These are phyloP conservation scores for Peterozyma toletana DNA, from an alignment of 805 yeast genomes.

Conservation along the genomic window DNA sequence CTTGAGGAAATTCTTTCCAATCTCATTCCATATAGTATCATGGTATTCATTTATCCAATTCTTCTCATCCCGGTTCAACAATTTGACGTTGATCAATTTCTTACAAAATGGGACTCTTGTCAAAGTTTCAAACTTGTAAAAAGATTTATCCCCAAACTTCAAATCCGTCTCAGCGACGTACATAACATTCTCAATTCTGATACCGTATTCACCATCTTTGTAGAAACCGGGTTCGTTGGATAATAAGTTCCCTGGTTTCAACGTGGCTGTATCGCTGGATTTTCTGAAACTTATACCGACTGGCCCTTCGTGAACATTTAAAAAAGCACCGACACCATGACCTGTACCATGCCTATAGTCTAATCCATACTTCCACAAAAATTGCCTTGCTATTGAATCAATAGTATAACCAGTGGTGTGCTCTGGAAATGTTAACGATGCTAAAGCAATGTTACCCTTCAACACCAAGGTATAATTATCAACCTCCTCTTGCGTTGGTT, in stretches of 20 bases:
- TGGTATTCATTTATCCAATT: constrained; percentile 46
- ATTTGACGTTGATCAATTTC: constrained; percentile 36
- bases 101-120: constrained; percentile 53
- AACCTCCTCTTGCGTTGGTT: constrained; percentile 37
- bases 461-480: constrained; percentile 49
- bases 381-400: constrained; percentile 53
- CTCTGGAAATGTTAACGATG: constrained; percentile 44
- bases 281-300: constrained; percentile 54
- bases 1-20: constrained; percentile 28
- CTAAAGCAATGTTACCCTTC: constrained; percentile 48
- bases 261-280: constrained; percentile 32
- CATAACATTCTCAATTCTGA: constrained; percentile 47
- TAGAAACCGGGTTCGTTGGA: constrained; percentile 62
- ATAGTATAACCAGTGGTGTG: constrained; percentile 46
- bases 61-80: constrained; percentile 39
- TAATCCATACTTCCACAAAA: constrained; percentile 46
- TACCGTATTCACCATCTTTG: constrained; percentile 53
- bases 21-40: constrained; percentile 34
- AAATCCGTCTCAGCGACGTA: constrained; percentile 33
- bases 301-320: constrained; percentile 60
- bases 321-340: constrained; percentile 56
- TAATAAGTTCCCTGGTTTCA: constrained; percentile 46
- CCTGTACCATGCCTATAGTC: constrained; percentile 63
- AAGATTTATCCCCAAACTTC: constrained; percentile 30
- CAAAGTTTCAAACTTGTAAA: constrained; percentile 46